Evolutionary conservation across 2,329 filamentous ascomycete genomes (phyloP).

Genomic region (Ceratocystis lukuohia): DNA sequence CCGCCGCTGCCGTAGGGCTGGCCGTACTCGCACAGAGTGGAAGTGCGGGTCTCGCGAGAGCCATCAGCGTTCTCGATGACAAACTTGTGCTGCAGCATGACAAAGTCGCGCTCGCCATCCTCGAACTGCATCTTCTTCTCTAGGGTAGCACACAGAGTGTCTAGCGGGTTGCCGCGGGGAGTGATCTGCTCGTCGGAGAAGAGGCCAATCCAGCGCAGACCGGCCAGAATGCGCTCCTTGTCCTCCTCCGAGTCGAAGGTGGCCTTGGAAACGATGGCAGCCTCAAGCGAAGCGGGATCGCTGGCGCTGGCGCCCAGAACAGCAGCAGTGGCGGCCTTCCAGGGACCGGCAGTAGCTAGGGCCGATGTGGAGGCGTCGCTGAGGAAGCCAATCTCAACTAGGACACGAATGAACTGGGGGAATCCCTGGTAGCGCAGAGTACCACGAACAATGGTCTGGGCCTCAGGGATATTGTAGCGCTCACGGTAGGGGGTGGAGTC

Average conservation of each 20-base stretch:
- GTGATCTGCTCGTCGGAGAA: conserved; percentile 57
- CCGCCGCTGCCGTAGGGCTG: conserved; percentile 60
- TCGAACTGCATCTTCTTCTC: conserved; percentile 87
- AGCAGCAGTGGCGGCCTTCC: conserved; percentile 74
- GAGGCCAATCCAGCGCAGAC: conserved; percentile 57
- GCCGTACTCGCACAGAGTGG: conserved; percentile 73
- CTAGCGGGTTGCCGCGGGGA: conserved; percentile 65
- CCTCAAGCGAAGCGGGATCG: conserved; percentile 54
- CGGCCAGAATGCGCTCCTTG: conserved; percentile 54
- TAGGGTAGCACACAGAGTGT: conserved; percentile 78
- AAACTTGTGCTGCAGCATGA: conserved; percentile 71
- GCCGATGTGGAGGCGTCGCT: conserved; percentile 52
- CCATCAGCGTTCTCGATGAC: conserved; percentile 74
- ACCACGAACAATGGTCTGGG: conserved; percentile 69
- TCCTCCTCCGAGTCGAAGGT: conserved; percentile 50
- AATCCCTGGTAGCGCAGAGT: conserved; percentile 82
- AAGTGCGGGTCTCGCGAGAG: conserved; percentile 60
- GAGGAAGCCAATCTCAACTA: conserved; percentile 85
- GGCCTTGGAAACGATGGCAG: conserved; percentile 62
- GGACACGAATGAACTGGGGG: conserved; percentile 74
- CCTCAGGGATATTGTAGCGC: conserved; percentile 84
- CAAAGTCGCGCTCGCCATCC: conserved; percentile 69
- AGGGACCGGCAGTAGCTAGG: conserved; percentile 55
- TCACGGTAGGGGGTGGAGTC: conserved; percentile 80
- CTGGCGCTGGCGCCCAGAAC: conserved; percentile 57